phyloP scores from a whole-genome alignment of 192 early-diverging fungal genomes.

The Coemansia asiatica region DNA sequence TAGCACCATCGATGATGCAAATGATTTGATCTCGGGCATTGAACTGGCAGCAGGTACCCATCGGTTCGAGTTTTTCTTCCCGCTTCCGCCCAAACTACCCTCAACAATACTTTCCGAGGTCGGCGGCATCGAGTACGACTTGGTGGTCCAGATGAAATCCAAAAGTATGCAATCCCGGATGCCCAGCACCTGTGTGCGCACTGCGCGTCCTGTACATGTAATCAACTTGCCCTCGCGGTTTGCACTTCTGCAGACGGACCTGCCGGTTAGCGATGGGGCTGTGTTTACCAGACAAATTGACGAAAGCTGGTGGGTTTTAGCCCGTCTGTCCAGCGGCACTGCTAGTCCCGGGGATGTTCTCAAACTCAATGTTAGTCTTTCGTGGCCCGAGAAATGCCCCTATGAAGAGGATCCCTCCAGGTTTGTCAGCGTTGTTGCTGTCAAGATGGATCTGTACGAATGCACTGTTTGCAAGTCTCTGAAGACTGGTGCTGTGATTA shows the following conservation, averaged over 20 bases:
- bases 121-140: slow-evolving; percentile 40
- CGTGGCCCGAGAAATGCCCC: slow-evolving; percentile 25
- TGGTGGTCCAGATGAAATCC: slow-evolving; percentile 21
- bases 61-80: slow-evolving; percentile 31
- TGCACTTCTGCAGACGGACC: slow-evolving; percentile 13
- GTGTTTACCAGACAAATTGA: slow-evolving; percentile 40
- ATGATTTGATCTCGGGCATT: slow-evolving; percentile 12
- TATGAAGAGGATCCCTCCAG: slow-evolving; percentile 9
- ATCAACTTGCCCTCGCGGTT: slow-evolving; percentile 35
- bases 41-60: slow-evolving; percentile 24
- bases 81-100: slow-evolving; percentile 35
- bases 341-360: slow-evolving; percentile 26
- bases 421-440: slow-evolving; percentile 13
- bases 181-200: not conserved
- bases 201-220: slow-evolving; percentile 24
- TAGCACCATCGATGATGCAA: not conserved
- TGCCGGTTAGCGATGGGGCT: slow-evolving; percentile 34
- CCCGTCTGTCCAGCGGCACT: slow-evolving; percentile 27
- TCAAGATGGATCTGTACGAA: slow-evolving; percentile 38
- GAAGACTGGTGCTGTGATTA: slow-evolving; percentile 17
- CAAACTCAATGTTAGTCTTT: slow-evolving; percentile 16
- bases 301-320: slow-evolving; percentile 35
- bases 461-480: slow-evolving; percentile 31
- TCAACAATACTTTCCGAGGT: slow-evolving; percentile 33
- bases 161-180: slow-evolving; percentile 8